A percentile compares a stretch with the other conserved stretches of the same genome.
Conservation (phyloP, 202 grass and related monocot genomes). For the Digitaria exilis region DNA sequence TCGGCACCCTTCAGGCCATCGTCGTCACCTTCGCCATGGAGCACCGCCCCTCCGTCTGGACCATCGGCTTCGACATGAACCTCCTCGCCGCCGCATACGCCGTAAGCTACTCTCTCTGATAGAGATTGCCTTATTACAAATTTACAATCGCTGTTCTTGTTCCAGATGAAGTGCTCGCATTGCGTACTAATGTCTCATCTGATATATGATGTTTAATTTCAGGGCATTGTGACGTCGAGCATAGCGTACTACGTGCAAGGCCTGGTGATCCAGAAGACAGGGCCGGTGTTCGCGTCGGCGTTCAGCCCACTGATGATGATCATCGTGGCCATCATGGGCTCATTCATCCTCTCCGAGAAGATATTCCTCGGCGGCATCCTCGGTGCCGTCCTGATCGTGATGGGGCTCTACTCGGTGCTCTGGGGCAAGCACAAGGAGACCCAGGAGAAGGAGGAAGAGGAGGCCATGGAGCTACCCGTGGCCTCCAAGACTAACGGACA, state of each 20-base stretch:
- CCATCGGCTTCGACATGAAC: slow-evolving; percentile 99
- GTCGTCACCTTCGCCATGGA: slow-evolving; percentile 94
- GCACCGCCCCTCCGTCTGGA: slow-evolving; percentile 80
- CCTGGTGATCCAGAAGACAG: slow-evolving; percentile 82
- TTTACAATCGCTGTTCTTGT: neutral
- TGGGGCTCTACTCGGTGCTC: slow-evolving; percentile 83
- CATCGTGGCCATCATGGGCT: slow-evolving; percentile 91
- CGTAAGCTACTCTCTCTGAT: slow-evolving; percentile 50
- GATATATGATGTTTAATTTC: slow-evolving; percentile 27
- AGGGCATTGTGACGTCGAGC: slow-evolving; percentile 96
- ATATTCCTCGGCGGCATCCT: slow-evolving; percentile 83
- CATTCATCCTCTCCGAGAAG: slow-evolving; percentile 89
- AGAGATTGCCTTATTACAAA: neutral
- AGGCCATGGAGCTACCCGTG: slow-evolving; percentile 59
- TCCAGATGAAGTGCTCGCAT: neutral
- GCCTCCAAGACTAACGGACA: slow-evolving; percentile 46
- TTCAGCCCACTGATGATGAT: slow-evolving; percentile 99
- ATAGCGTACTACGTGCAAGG: slow-evolving; percentile 99
- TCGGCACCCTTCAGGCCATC: slow-evolving; percentile 91
- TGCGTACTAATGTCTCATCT: neutral
- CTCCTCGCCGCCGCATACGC: slow-evolving; percentile 97
- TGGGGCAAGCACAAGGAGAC: slow-evolving; percentile 90
- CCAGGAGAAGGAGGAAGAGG: slow-evolving; percentile 48
- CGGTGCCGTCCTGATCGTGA: slow-evolving; percentile 78
- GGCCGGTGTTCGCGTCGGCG: slow-evolving; percentile 92